Base-by-base conservation (phyloP, 2,329 filamentous ascomycete genomes). In the Botrytis byssoidea region DNA sequence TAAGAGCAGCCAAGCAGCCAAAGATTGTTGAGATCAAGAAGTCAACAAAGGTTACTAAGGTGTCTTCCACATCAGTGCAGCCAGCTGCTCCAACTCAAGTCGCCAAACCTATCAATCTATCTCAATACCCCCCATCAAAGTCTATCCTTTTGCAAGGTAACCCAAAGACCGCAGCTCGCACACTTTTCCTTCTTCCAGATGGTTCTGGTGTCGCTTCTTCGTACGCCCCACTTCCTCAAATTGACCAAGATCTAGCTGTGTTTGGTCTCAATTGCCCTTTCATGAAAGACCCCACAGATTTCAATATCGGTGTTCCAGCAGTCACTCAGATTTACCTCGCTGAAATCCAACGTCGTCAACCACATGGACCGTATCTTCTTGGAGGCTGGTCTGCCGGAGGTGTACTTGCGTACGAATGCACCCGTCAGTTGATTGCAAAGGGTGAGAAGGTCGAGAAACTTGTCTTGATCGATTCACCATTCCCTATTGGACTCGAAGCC, bases 331-430 rank as follows among this genome's bases (percentile, higher is more conserved):
- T 90, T 80, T 92, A 90, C 82, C 86, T 92, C 55, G 83, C 86
- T 10, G 91, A 93, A 82, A 91, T 94, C 81, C 90, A 89, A 81
- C 88, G 88, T 5, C 90, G 91, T 70, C 91, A 93, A 81, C 89
- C 91, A 3, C 79, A 85, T 32, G 92, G 92, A 0, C 89, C 90
- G 0, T 93, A 92, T 81, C 86, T 86, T 71, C 82, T 93, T 1
- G 88, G 89, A 25, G 92, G 92, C 42, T 94, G 92, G 92, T 93
- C 89, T 25, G 91, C 91, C 1, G 92, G 92, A 40, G 92, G 92
- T 57, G 90, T 93, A 69, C 89, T 90, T 74, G 91, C 91, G 59
- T 93, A 88, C 78, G 89, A 92, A 77, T 89, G 89, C 10, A 87
- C 89, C 14, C 86, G 87, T 69, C 87, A 90, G 75, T 84, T 92